phyloP scores from a whole-genome alignment of 169 alveolate genomes.

The Plasmodium gonderi region DNA sequence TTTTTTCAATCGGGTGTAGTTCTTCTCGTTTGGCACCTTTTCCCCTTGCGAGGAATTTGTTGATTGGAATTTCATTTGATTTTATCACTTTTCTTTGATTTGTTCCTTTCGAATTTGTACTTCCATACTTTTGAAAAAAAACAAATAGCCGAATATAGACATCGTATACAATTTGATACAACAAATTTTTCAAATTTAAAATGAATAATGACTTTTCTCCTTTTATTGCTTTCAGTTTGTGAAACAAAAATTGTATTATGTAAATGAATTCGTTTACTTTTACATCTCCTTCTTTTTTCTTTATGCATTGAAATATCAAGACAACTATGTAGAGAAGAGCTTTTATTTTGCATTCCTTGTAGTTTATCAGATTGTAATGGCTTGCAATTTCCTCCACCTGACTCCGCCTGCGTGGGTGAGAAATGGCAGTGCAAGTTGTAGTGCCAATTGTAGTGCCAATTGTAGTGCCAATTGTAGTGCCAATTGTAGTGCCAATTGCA shows the following conservation, averaged over 20 bases:
- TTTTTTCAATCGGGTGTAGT: too few species aligned
- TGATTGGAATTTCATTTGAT: not conserved
- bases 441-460: too few species aligned
- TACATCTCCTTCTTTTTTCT: not conserved
- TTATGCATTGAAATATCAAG: constrained; percentile 14
- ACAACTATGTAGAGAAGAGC: constrained; percentile 4
- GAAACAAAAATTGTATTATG: not conserved
- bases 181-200: not conserved
- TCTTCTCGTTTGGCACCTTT: not conserved
- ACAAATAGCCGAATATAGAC: constrained; percentile 15
- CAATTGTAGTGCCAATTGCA: too few species aligned
- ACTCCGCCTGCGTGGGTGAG: not conserved
- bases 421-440: not conserved
- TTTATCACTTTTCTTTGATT: not conserved
- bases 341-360: constrained; percentile 18
- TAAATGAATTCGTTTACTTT: not conserved
- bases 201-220: not conserved
- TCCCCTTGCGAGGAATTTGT: not conserved
- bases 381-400: not conserved
- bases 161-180: constrained; percentile 16
- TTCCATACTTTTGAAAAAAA: constrained; percentile 6
- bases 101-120: not conserved
- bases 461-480: too few species aligned
- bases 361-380: constrained; percentile 8
- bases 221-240: not conserved